Conservation (phyloP, 768 basidiomycete species). For the Amanita pseudoporphyria region DNA sequence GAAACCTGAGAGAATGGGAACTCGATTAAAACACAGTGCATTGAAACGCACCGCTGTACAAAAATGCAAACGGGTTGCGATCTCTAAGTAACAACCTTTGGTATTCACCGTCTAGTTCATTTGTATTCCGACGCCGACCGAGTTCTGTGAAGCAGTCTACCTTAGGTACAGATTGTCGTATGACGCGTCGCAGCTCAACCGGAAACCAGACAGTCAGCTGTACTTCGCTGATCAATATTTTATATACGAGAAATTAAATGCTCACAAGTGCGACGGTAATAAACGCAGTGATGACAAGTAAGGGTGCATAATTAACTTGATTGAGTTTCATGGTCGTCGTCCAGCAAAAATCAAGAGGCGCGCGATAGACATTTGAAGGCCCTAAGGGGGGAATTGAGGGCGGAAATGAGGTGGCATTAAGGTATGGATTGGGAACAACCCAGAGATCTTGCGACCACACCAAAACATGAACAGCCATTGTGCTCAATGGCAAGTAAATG, state of each 20-base stretch:
- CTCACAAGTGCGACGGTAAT: conserved; percentile 44
- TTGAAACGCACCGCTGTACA: conserved; percentile 52
- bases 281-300: conserved; percentile 47
- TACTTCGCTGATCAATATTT: background rate
- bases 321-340: conserved; percentile 69
- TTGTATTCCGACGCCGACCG: conserved; percentile 45
- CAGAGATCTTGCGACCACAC: conserved; percentile 75
- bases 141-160: conserved; percentile 64
- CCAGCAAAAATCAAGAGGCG: conserved; percentile 66
- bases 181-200: conserved; percentile 45
- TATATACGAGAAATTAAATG: background rate
- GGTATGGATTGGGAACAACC: conserved; percentile 61
- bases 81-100: conserved; percentile 55
- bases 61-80: conserved; percentile 56
- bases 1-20: conserved; percentile 37
- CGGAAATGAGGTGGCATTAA: conserved; percentile 41
- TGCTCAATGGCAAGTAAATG: conserved; percentile 70
- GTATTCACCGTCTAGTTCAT: conserved; percentile 63
- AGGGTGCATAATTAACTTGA: conserved; percentile 59
- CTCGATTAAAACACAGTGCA: background rate
- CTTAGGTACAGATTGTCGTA: conserved; percentile 47
- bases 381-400: conserved; percentile 45
- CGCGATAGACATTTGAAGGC: conserved; percentile 43
- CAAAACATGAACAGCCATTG: conserved; percentile 66
- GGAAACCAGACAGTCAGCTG: conserved; percentile 70